Base-by-base conservation (phyloP, 805 yeast genomes). In the Candida taoyuanica region DNA sequence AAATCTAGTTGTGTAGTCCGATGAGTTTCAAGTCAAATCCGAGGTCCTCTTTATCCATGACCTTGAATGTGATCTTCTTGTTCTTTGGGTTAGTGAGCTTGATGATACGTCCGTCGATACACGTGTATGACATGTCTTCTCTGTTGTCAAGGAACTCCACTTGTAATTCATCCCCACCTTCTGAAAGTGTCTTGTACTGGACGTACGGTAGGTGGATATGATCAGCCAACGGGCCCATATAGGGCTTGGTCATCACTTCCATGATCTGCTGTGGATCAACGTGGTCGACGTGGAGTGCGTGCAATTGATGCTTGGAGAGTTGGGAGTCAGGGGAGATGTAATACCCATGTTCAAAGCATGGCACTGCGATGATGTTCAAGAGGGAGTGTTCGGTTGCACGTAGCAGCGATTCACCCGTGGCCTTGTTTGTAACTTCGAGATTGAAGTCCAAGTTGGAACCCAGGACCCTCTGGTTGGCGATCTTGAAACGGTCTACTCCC, bases 401-500 rank as follows among this genome's bases (percentile, higher is more conserved):
- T 37, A 32, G 1, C 41, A 24, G 5, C 36, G 24, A 21, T 11
- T 21, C 24, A 8, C 4, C 5, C 5, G 19, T 17, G 2, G 17
- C 16, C 8, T 25, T 25, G 11, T 35, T 21, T 6, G 20, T 19
- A 16, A 44, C 7, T 11, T 27, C 17, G 16, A 42, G 9, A 11
- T 40, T 26, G 35, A 29, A 42, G 20, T 36, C 37, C 15, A 39
- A 24, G 2, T 46, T 43, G 7, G 37, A n/a, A 12, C 29, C 17
- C 1, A 32, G 19, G 26, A 84, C 73, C 9, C 64, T 52, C 20
- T 57, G 54, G 0, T 88, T 94, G 0, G 96, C 95, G 26, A 76
- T 59, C 42, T 70, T 63, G 59, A 89, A 89, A 38, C 95, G 62
- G 29, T 76, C 75, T 6, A 67, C 52, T 2, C 95, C 96, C 43